Conservation (phyloP, 192 early-diverging fungal genomes). For the Backusella sp. region DNA sequence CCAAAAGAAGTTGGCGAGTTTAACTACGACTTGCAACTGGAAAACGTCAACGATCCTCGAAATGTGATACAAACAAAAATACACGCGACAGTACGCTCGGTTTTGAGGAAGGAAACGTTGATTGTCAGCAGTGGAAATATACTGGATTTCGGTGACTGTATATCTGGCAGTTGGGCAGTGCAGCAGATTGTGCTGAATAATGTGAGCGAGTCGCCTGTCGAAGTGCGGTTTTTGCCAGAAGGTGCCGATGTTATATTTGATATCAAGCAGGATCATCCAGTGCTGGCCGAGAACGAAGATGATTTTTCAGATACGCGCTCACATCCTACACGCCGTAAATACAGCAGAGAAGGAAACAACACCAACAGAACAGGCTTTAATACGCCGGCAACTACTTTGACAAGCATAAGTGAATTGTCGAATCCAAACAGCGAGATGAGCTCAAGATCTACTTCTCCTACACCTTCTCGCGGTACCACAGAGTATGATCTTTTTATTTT, state of each 20-base stretch:
- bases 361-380: background rate
- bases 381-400: conserved; percentile 33
- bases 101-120: conserved; percentile 68
- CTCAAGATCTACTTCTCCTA: conserved; percentile 49
- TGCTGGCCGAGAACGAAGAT: background rate
- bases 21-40: conserved; percentile 83
- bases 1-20: conserved; percentile 91
- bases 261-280: conserved; percentile 39
- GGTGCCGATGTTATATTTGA: conserved; percentile 59
- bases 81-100: conserved; percentile 78
- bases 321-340: conserved; percentile 4
- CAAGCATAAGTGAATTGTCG: conserved; percentile 52
- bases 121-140: conserved; percentile 67
- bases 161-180: conserved; percentile 83
- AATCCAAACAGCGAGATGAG: conserved; percentile 43
- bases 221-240: conserved; percentile 69
- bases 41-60: conserved; percentile 85
- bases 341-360: conserved; percentile 4
- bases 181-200: conserved; percentile 82
- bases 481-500: conserved; percentile 17
- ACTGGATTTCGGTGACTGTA: conserved; percentile 94
- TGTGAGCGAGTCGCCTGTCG: conserved; percentile 69
- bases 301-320: background rate
- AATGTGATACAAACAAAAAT: conserved; percentile 81
- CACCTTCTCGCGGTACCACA: conserved; percentile 6